phyloP scores from a whole-genome alignment of 1,284 basidiomycete genomes.

The Hypsizygus ulmarius region DNA sequence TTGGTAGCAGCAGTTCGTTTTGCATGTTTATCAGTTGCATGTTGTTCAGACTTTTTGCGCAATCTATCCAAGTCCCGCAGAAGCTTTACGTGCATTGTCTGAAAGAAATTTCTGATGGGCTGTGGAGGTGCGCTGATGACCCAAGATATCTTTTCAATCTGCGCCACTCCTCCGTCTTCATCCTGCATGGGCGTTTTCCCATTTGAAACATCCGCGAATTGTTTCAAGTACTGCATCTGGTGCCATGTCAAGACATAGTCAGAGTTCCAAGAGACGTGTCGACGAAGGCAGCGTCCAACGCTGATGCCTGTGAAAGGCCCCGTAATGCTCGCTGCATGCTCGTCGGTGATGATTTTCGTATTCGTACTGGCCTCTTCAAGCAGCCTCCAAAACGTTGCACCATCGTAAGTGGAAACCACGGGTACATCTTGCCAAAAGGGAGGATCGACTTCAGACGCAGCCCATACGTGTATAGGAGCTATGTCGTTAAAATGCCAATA shows the following conservation, averaged over 20 bases:
- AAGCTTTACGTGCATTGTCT: slow-evolving; percentile 36
- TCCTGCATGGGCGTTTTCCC: slow-evolving; percentile 51
- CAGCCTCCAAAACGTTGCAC: slow-evolving; percentile 53
- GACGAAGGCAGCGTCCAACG: slow-evolving; percentile 46
- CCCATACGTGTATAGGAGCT: slow-evolving; percentile 59
- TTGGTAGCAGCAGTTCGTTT: slow-evolving; percentile 44
- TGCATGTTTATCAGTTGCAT: slow-evolving; percentile 29
- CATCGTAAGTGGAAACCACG: slow-evolving; percentile 37
- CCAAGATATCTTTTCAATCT: slow-evolving; percentile 48
- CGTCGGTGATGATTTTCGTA: slow-evolving; percentile 17
- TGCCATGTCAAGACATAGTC: slow-evolving; percentile 63
- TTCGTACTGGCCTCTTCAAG: slow-evolving; percentile 46
- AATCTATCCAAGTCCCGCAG: slow-evolving; percentile 44
- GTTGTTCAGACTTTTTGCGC: slow-evolving; percentile 27
- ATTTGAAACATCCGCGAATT: slow-evolving; percentile 42
- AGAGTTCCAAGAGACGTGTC: slow-evolving; percentile 56
- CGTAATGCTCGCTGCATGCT: slow-evolving; percentile 16
- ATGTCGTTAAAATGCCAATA: slow-evolving; percentile 61
- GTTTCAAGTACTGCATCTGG: slow-evolving; percentile 61
- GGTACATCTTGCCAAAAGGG: slow-evolving; percentile 52
- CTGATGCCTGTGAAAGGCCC: slow-evolving; percentile 26
- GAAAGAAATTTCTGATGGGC: slow-evolving; percentile 47
- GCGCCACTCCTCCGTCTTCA: slow-evolving; percentile 34
- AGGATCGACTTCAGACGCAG: slow-evolving; percentile 47
- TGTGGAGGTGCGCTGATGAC: slow-evolving; percentile 55